Base-by-base conservation (phyloP, 139 green algal species). In the Micractinium sp. region DNA sequence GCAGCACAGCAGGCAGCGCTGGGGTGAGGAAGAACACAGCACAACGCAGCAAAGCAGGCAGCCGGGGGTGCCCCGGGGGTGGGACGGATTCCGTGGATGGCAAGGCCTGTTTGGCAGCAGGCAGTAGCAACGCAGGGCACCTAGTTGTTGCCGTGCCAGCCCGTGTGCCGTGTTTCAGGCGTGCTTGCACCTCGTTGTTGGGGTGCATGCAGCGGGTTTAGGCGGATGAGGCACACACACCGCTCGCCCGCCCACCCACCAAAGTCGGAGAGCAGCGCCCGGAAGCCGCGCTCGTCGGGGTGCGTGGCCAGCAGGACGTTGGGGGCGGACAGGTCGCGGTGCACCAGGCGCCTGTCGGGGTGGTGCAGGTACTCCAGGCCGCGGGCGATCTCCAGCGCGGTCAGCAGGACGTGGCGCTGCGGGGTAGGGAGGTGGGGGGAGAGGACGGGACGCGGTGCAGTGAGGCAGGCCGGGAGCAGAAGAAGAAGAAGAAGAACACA, bases 181-280 rank as follows among this genome's bases (percentile, higher is more conserved):
- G 16, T 16, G 15, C 16, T 16, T 67, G 60, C 60, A 67, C n/a
- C 16, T 14, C 60, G 60, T 16, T 16, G 15, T 67, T 16, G 14
- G 60, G 15, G 60, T 67, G 60, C 60, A 67, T 67, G 60, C 60
- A 67, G 15, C 14, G 60, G n/a, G n/a, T n/a, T n/a, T n/a, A 67
- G 15, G 60, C 60, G 15, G 14, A 23, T 16, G 16, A 67, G 15
- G 60, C 60, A n/a, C 25, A 12, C 23, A 36, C 69, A 77, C 3
- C 69, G 29, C n/a, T 25, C 33, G 31, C 9, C 13, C 60, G 1
- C 66, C 9, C 18, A 63, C 82, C 60, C 83, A 87, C 83, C 83
- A 89, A 91, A 91, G 76, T 91, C 88, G 22, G 88, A 81, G 16
- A 91, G 77, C 74, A 91, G 60, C 18, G 81, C 88, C 1, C 88